These are phyloP conservation scores for Parathielavia hyrcaniae DNA, from an alignment of 495 filamentous ascomycete genomes.

Conservation along the genomic window DNA sequence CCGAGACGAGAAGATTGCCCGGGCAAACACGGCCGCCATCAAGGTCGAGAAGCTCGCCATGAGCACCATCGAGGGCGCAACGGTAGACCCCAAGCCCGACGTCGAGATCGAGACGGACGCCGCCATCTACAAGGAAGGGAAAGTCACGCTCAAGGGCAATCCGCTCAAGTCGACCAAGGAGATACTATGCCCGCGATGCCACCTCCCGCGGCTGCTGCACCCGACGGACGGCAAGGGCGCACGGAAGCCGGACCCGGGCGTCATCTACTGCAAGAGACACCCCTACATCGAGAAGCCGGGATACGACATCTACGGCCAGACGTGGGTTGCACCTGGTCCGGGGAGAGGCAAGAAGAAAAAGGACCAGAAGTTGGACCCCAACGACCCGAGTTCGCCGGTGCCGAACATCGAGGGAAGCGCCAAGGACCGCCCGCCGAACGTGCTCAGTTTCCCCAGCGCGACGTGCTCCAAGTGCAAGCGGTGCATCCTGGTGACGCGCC, in stretches of 20 bases:
- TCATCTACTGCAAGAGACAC: conserved; percentile 69
- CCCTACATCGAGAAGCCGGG: conserved; percentile 67
- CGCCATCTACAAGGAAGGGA: conserved; percentile 66
- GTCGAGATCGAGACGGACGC: conserved; percentile 61
- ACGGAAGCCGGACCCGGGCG: conserved; percentile 53
- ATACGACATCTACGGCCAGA: conserved; percentile 78
- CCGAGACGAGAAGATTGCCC: conserved; percentile 66
- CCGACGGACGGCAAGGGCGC: conserved; percentile 57
- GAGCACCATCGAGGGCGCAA: conserved; percentile 44
- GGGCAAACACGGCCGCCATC: conserved; percentile 67
- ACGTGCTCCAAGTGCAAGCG: conserved; percentile 51
- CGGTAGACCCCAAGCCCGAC: conserved; percentile 40
- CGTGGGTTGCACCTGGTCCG: conserved; percentile 51
- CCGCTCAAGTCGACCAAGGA: conserved; percentile 67
- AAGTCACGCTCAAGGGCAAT: conserved; percentile 67
- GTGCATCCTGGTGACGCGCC: conserved; percentile 47
- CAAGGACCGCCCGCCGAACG: conserved; percentile 46
- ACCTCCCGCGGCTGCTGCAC: conserved; percentile 57
- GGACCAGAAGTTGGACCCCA: conserved; percentile 50
- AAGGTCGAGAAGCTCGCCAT: conserved; percentile 60
- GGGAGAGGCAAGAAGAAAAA: conserved; percentile 56
- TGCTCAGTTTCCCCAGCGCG: conserved; percentile 57
- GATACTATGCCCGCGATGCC: conserved; percentile 60
- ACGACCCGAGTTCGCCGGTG: conserved; percentile 39
- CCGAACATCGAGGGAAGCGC: conserved; percentile 45